Conservation (phyloP, 768 basidiomycete genomes). For the Clitopilus hobsonii region DNA sequence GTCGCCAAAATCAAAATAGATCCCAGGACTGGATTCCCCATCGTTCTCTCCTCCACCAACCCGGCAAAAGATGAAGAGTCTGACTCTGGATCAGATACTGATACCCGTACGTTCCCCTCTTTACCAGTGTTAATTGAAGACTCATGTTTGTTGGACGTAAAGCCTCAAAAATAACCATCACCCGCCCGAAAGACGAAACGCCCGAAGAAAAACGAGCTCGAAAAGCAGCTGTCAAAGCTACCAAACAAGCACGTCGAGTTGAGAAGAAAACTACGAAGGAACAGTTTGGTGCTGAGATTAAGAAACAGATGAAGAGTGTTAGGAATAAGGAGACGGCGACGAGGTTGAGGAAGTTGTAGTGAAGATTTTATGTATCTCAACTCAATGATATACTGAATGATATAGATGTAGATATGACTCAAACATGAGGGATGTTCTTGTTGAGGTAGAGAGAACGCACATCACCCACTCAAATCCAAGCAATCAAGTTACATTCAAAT, state of each 20-base stretch:
- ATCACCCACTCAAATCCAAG: no score
- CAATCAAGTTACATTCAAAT: no score
- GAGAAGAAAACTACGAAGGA: conserved; percentile 69
- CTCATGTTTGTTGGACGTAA: no score
- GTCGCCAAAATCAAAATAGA: conserved; percentile 69
- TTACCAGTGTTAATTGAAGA: no score
- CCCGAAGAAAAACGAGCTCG: conserved; percentile 69
- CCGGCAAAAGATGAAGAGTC: conserved; percentile 13
- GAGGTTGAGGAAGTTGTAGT: conserved; percentile 40
- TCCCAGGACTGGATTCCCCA: conserved; percentile 73
- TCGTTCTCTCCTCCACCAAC: conserved; percentile 25
- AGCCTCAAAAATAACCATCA: conserved; percentile 40
- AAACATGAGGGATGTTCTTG: no score
- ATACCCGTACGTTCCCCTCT: conserved; percentile 9
- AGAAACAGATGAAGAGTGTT: conserved; percentile 51
- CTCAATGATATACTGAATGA: no score
- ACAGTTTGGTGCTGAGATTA: conserved; percentile 58
- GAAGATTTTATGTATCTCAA: no score
- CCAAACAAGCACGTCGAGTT: conserved; percentile 56
- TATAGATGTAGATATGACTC: no score
- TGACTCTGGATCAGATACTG: conserved; percentile 23
- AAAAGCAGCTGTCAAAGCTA: conserved; percentile 65
- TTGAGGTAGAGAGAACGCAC: no score
- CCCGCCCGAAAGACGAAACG: conserved; percentile 72
- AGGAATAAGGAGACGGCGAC: conserved; percentile 39